phyloP scores from a whole-genome alignment of 129 eudicot species.

The Gnaphalium uliginosum region DNA sequence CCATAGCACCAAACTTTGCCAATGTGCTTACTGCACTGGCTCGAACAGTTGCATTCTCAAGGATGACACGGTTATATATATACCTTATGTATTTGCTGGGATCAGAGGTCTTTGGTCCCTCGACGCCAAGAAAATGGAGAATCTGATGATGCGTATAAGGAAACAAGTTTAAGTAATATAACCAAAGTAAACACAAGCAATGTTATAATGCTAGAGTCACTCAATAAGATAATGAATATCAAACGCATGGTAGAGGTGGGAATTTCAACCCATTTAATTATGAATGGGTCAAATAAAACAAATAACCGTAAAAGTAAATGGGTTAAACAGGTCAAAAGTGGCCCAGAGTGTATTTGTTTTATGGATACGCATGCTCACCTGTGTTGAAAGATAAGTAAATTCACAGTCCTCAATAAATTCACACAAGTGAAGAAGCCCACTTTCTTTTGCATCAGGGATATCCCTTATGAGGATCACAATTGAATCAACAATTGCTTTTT shows the following conservation, averaged over 20 bases:
- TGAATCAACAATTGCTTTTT: conserved; percentile 96
- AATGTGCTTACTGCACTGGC: conserved; percentile 95
- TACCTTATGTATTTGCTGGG: conserved; percentile 93
- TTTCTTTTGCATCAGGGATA: conserved; percentile 97
- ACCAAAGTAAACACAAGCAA: conserved; percentile 2
- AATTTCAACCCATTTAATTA: background rate
- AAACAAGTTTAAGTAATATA: conserved; percentile 20
- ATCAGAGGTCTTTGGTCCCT: conserved; percentile 95
- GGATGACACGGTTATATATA: conserved; percentile 89
- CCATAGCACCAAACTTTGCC: conserved; percentile 92
- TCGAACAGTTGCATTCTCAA: conserved; percentile 95
- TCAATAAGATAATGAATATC: background rate
- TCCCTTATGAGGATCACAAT: conserved; percentile 88
- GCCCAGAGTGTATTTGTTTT: background rate
- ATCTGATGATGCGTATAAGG: conserved; percentile 43
- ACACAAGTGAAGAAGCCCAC: conserved; percentile 93
- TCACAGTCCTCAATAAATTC: conserved; percentile 99
- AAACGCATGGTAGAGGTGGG: background rate
- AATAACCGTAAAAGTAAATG: background rate
- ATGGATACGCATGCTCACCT: conserved; percentile 46
- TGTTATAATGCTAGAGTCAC: background rate
- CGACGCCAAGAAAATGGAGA: conserved; percentile 90
- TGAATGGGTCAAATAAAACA: background rate
- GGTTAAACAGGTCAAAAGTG: background rate
- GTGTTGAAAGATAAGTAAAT: conserved; percentile 95